Percentiles rank a stretch among this genome's conserved stretches.
phyloP scores from a whole-genome alignment of 2,329 filamentous ascomycete species.

The Talaromyces sp. region DNA sequence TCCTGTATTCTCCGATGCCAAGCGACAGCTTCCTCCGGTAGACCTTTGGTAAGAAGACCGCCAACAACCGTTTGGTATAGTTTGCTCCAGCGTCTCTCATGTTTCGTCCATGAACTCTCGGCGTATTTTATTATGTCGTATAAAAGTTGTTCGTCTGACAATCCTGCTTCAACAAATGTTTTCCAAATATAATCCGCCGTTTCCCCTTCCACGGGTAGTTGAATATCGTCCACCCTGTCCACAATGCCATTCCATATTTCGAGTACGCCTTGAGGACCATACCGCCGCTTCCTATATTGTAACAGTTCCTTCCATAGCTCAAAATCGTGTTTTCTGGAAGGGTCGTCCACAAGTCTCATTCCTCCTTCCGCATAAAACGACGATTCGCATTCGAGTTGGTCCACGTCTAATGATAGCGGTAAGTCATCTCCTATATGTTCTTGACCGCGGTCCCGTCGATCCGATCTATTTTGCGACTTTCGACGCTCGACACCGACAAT shows the following conservation, averaged over 20 bases:
- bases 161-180: slow-evolving; percentile 38
- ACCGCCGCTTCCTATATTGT: slow-evolving; percentile 43
- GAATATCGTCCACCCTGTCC: slow-evolving; percentile 30
- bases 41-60: slow-evolving; percentile 33
- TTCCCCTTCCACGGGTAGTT: slow-evolving; percentile 38
- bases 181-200: slow-evolving; percentile 44
- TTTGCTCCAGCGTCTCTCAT: slow-evolving; percentile 38
- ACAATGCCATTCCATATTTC: slow-evolving; percentile 44
- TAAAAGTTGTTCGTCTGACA: slow-evolving; percentile 36
- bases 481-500: slow-evolving; percentile 25
- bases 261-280: slow-evolving; percentile 43
- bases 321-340: slow-evolving; percentile 35
- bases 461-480: not conserved
- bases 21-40: slow-evolving; percentile 32
- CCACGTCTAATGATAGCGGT: slow-evolving; percentile 30
- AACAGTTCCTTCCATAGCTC: slow-evolving; percentile 48
- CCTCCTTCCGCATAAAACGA: slow-evolving; percentile 39
- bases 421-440: not conserved
- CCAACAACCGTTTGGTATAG: slow-evolving; percentile 42
- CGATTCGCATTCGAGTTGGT: slow-evolving; percentile 44
- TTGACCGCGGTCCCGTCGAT: not conserved
- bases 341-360: slow-evolving; percentile 40
- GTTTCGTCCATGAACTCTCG: slow-evolving; percentile 40
- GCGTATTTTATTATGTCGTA: slow-evolving; percentile 38
- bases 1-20: slow-evolving; percentile 42